Percentiles rank a stretch among this genome's conserved stretches.
Evolutionary conservation across 495 filamentous ascomycete species (phyloP).

Genomic region (Penicillium egyptiacum): DNA sequence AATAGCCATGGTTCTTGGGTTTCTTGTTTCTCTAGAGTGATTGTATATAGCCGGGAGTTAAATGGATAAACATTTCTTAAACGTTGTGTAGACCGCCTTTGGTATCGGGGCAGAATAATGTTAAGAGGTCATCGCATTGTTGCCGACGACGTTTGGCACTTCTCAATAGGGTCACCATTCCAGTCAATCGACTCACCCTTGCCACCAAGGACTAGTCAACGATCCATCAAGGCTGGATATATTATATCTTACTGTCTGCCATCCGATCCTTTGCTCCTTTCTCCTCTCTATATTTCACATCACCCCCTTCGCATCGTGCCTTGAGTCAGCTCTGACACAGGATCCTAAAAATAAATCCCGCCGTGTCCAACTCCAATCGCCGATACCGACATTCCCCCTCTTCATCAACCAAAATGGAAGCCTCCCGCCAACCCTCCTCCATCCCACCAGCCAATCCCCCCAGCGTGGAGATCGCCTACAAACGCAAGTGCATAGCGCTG

Average conservation of each 20-base stretch:
- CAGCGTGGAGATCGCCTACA: conserved; percentile 93
- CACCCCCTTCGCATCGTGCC: conserved; percentile 9
- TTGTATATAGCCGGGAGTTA: conserved; percentile 8
- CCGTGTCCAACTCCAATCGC: not conserved
- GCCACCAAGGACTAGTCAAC: not conserved
- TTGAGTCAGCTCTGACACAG: not conserved
- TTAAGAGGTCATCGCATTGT: conserved; percentile 12
- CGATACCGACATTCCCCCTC: not conserved
- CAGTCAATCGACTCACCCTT: conserved; percentile 1
- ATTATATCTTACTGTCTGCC: not conserved
- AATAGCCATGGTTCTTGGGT: conserved; percentile 4
- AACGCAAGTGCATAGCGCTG: conserved; percentile 93
- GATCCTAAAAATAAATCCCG: not conserved
- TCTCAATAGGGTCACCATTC: not conserved
- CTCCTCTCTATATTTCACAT: not conserved
- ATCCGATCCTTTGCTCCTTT: not conserved
- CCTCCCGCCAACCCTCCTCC: conserved; percentile 25
- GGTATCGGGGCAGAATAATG: conserved; percentile 32
- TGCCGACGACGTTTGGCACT: not conserved
- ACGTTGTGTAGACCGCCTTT: conserved; percentile 20
- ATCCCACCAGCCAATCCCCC: conserved; percentile 58
- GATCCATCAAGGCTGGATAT: not conserved
- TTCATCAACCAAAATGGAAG: conserved; percentile 31
- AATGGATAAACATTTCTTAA: not conserved
- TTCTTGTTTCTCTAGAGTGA: not conserved